Base-by-base conservation (phyloP, 805 yeast genomes). In the Metschnikowia aberdeeniae region DNA sequence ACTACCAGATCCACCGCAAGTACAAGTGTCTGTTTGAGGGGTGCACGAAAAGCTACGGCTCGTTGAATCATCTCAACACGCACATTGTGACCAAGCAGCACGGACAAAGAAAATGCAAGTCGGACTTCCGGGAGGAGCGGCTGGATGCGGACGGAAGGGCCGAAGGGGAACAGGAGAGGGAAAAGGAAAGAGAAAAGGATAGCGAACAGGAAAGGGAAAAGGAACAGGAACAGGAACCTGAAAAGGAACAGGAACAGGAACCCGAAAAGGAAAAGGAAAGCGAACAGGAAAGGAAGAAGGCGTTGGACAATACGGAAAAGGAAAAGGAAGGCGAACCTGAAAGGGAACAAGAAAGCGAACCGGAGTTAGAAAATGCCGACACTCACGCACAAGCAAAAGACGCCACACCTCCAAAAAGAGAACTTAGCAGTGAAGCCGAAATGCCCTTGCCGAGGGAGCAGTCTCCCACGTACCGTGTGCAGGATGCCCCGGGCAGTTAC, bases 51-150 rank as follows among this genome's bases (percentile, higher is more conserved):
- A 65, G 72, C 48, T 70, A 70, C 51, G 75, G 75, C 0, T 63
- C 68, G 38, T 57, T 70, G 41, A 70, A 70, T 54, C 75, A 70
- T 53, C 53, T 70, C 41, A 70, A 70, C 53, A 70, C 75, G 10
- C 75, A 70, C 52, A 70, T 70, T 5, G 74, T 70, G 26, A 68
- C 74, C 49, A 70, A 70, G 47, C 70, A 67, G 37, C 75, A 70
- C 49, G 75, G 75, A n/a, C 66, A 60, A 41, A 56, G 75, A 31
- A 68, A 68, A 52, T 61, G 67, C 24, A 70, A 69, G 49, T 66
- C 67, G 14, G 74, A 70, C 46, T 70, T 67, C 53, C 40, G 40
- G 5, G 40, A 37, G 19, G 33, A 19, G 6, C 4, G 40, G 22
- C 14, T 34, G 40, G 7, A 14, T 14, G 27, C 11, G 34, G 27